Evolutionary conservation across 345 rosid genomes (phyloP), one percentile per base, ranked within the genome.

Genomic region (Ailanthus altissimus): DNA sequence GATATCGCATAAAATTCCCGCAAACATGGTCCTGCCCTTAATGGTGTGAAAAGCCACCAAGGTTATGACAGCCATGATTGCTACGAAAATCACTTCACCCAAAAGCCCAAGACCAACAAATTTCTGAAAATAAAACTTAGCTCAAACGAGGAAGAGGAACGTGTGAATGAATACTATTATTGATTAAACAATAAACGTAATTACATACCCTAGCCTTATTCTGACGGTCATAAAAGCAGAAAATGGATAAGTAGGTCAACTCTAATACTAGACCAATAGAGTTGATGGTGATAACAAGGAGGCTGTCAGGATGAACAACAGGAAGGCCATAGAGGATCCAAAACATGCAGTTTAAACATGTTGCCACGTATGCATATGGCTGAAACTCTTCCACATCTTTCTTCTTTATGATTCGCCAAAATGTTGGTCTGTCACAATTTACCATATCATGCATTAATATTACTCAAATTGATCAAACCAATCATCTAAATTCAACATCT

Each of bases 271-370:
- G 83, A 0, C 88, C 90, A 10, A 73, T 2, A 6, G 78, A 67
- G 36, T 87, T 87, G 76, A 82, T 87, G 63, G 90, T 83, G 69
- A 79, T 47, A 32, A 87, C 88, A 0, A 85, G 84, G 45, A 69
- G 58, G 83, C 82, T 87, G 56, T 87, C 82, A 2, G 85, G 83
- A 51, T 70, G 78, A 50, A 87, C 80, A 9, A 83, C n/a, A 0
- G 90, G 90, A 58, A 87, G 32, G 56, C 90, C 90, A 25, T 84
- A 87, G 59, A 87, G 51, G 3, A 80, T 0, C 90, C 87, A 85
- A 51, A 85, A 40, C 73, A 65, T 71, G 77, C 90, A 87, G 21
- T 85, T 87, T 65, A 84, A 20, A 8, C 80, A 59, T 0, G 88
- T 69, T 0, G 84, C 84, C 5, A 87, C 13, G 50, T 87, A 87